Evolutionary conservation across 257 asterid genomes (phyloP).

Genomic region (Cordia subcordata): DNA sequence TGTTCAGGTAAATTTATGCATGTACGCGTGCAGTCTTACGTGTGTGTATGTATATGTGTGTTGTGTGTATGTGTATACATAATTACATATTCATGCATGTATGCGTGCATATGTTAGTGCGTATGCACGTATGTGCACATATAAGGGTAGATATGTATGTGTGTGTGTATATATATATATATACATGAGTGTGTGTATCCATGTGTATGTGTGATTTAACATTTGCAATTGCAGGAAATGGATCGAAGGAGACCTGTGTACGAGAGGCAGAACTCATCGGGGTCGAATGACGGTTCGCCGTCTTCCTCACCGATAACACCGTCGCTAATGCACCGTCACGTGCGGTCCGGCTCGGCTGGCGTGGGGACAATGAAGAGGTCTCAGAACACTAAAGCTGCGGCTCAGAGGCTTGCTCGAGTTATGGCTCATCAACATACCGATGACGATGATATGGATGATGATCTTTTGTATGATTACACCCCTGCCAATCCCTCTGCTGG

Average conservation of each 20-base stretch:
- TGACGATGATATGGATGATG: slow-evolving; percentile 62
- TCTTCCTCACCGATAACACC: slow-evolving; percentile 30
- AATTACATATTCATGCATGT: too few species aligned
- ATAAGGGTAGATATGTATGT: not conserved
- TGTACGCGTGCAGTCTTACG: too few species aligned
- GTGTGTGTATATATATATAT: too few species aligned
- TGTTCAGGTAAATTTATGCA: too few species aligned
- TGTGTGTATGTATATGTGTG: too few species aligned
- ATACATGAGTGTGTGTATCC: too few species aligned
- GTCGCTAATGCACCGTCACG: slow-evolving; percentile 39
- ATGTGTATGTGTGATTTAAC: not conserved
- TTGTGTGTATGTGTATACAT: too few species aligned
- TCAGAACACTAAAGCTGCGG: slow-evolving; percentile 80
- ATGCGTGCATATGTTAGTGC: not conserved
- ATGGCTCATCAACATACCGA: slow-evolving; percentile 75
- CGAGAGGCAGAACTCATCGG: slow-evolving; percentile 15
- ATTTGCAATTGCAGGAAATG: slow-evolving; percentile 8
- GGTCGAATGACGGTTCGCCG: slow-evolving; percentile 15
- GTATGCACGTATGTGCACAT: not conserved
- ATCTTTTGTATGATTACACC: slow-evolving; percentile 50
- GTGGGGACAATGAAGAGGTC: slow-evolving; percentile 46
- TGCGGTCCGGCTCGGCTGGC: slow-evolving; percentile 47
- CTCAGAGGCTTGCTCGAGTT: slow-evolving; percentile 80
- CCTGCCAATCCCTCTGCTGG: slow-evolving; percentile 49
- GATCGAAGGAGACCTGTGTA: slow-evolving; percentile 22